Evolutionary conservation across 108 stramenopile species (phyloP), one percentile per base, ranked within the genome.

Genomic region (Cylindrotheca fusiformis): DNA sequence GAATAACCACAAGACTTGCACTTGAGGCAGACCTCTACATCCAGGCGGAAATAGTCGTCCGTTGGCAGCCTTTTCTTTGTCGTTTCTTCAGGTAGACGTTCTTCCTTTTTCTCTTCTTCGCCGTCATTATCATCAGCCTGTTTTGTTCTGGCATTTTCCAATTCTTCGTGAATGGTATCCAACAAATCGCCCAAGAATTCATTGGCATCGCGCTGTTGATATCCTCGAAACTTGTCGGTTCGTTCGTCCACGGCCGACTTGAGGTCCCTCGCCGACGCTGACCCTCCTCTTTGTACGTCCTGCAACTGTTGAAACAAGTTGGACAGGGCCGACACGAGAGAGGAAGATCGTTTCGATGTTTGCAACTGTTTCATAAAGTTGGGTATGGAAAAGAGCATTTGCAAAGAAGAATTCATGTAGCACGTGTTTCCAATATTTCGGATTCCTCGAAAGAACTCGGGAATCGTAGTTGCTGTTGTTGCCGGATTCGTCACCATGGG

Each of bases 381-480:
- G 24, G 47, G 45, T 4, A 89, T 52, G 36, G 71, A 67, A 53
- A 74, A 80, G 22, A 90, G 65, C 62, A 85, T 79, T 73, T 94
- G 93, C n/a, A 89, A 29, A 0, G 93, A 80, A 0, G 87, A 76
- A 59, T 80, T 83, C 53, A 91, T 63, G 70, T 89, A 94, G 65
- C 93, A 94, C 1, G 93, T 91, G 47, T 91, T 91, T 4, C 93
- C 93, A 19, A 90, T 57, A 58, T 94, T 94, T 0, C 21, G 32
- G 1, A 86, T 51, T 14, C 72, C 72, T 26, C 65, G 32, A 63
- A 63, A 74, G 3, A n/a, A n/a, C n/a, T 28, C 32, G 10, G 31
- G 49, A 18, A 47, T 48, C n/a, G n/a, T n/a, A n/a, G n/a, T n/a
- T n/a, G n/a, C n/a, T n/a, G n/a, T n/a, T n/a, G n/a, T n/a, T n/a